phyloP scores from a whole-genome alignment of 2,329 filamentous ascomycete genomes.

The Fusarium clavum region DNA sequence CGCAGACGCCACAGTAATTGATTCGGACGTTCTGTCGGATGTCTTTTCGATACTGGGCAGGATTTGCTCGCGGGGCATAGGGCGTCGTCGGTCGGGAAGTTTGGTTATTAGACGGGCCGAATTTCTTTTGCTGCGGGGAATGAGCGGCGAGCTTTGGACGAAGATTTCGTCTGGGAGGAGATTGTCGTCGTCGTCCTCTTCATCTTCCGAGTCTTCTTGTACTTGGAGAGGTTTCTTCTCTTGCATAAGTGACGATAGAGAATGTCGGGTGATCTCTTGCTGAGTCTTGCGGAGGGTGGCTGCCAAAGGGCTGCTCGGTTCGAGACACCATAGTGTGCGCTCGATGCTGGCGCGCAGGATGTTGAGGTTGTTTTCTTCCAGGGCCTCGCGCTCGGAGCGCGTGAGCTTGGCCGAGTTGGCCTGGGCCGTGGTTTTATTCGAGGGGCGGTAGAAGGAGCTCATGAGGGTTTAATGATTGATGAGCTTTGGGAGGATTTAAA shows the following conservation, averaged over 20 bases:
- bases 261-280: conserved; percentile 13
- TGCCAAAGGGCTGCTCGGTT: conserved; percentile 10
- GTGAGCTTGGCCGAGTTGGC: conserved; percentile 28
- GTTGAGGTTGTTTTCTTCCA: conserved; percentile 21
- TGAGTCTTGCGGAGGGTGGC: conserved; percentile 1
- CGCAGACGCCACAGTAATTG: not conserved
- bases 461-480: conserved; percentile 9
- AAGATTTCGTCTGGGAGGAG: not conserved
- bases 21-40: not conserved
- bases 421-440: conserved; percentile 18
- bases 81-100: not conserved
- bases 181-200: not conserved
- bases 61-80: not conserved
- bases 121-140: conserved; percentile 2
- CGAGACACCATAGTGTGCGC: conserved; percentile 12
- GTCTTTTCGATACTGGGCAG: conserved; percentile 9
- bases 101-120: not conserved
- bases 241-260: conserved; percentile 2
- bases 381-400: conserved; percentile 22
- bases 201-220: not conserved
- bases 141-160: not conserved
- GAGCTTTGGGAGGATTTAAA: conserved; percentile 1
- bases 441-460: conserved; percentile 31
- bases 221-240: not conserved
- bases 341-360: conserved; percentile 24